Base-by-base conservation (phyloP, 192 early-diverging fungal genomes). In the Rhizophagus clarus region DNA sequence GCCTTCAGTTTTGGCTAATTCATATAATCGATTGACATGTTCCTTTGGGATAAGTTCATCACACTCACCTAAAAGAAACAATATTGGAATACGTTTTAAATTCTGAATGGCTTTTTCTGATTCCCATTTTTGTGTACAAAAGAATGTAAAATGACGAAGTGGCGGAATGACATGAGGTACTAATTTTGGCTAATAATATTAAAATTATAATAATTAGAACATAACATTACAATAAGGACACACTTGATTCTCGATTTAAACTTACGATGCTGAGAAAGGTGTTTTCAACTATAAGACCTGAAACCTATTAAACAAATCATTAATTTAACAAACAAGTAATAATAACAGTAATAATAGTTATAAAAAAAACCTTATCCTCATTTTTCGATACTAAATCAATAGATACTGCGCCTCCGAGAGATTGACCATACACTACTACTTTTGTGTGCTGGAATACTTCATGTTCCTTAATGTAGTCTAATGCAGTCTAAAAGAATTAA, bases 341-440 rank as follows among this genome's bases (percentile, higher is more conserved):
- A 34, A 8, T 3, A 0, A 34, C n/a, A n/a, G n/a, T n/a, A n/a
- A 22, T 37, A 17, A 37, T 22, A 22, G 24, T 22, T 42, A 10
- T 34, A 34, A 40, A 42, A 40, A 7, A 69, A 1, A 70, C 71
- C 69, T 84, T 84, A 49, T 90, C 88, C 78, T 94, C 89, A 77
- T 97, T 91, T 71, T 88, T 84, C 4, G 94, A 88, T 8, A 95
- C 96, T 67, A 94, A 83, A 77, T 97, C 88, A 71, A 97, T 94
- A 15, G 96, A 95, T 31, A 97, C 98, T 2, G 98, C 98, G 24
- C 98, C 98, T 62, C 98, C 98, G 71, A 99, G 92, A 9, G 95
- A 96, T 81, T 99, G 98, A 0, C 97, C 98, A 83, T 94, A 98
- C 0, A 96, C 90, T 49, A 99, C 85, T 56, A 99, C 81, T 76